Conservation (phyloP, 495 filamentous ascomycete species). For the Penicillium silybi region DNA sequence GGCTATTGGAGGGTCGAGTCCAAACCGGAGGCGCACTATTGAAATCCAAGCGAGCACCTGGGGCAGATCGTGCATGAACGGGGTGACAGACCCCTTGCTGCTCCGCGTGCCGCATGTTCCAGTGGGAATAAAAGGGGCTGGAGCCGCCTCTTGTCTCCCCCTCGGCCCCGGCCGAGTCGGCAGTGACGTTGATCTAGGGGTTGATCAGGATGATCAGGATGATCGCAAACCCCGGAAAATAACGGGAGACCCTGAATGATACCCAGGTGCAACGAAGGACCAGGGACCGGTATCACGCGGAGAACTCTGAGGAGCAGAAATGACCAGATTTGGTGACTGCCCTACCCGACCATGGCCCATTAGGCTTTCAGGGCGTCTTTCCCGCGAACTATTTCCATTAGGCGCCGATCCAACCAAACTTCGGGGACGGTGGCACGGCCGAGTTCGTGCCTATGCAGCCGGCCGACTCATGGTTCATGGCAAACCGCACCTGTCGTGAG, state of each 20-base stretch:
- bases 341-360: neutral
- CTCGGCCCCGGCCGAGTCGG: neutral
- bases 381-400: neutral
- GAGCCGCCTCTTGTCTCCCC: slow-evolving; percentile 9
- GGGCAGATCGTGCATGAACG: slow-evolving; percentile 27
- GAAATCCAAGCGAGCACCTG: neutral
- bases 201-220: too few relatives aligned
- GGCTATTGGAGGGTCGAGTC: neutral
- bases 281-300: neutral
- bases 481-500: neutral
- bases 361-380: neutral
- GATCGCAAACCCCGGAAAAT: neutral
- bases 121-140: slow-evolving; percentile 2
- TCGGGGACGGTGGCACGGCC: neutral
- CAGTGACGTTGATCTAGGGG: neutral
- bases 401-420: neutral
- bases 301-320: too few relatives aligned
- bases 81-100: slow-evolving; percentile 37
- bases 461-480: neutral
- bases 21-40: slow-evolving; percentile 10
- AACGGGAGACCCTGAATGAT: neutral
- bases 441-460: neutral
- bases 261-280: neutral
- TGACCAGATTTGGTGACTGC: too few relatives aligned
- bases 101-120: slow-evolving; percentile 40